A percentile compares a stretch with the other conserved stretches of the same genome.
Evolutionary conservation across 345 rosid genomes (phyloP).

Genomic region (Populus deltoides): DNA sequence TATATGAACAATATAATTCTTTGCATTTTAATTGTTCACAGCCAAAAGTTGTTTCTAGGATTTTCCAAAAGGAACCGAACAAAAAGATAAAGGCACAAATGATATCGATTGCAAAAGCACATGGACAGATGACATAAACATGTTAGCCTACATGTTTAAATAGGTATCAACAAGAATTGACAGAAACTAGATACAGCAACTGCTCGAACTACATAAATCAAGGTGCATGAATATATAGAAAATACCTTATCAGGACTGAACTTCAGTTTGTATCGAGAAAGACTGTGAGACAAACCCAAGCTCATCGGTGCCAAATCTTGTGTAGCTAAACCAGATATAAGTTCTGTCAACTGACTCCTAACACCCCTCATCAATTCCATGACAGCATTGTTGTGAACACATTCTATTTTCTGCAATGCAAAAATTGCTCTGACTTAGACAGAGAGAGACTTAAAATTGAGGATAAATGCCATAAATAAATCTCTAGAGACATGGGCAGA

Average conservation of each 20-base stretch:
- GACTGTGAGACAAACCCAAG: slow-evolving; percentile 86
- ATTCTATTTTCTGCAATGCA: slow-evolving; percentile 71
- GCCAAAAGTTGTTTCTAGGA: no score
- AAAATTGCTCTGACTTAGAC: slow-evolving; percentile 5
- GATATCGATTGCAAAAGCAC: background rate
- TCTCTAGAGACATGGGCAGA: slow-evolving; percentile 19
- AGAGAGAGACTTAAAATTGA: background rate
- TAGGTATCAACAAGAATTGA: background rate
- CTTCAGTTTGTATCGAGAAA: slow-evolving; percentile 87
- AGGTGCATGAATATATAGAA: background rate
- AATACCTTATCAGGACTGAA: slow-evolving; percentile 92
- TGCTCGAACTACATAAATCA: background rate
- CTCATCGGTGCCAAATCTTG: slow-evolving; percentile 96
- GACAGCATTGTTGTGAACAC: slow-evolving; percentile 81
- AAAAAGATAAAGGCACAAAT: background rate
- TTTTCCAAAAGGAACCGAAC: background rate
- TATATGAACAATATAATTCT: background rate
- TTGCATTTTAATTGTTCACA: no score
- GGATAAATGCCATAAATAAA: background rate
- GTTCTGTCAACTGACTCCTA: slow-evolving; percentile 82
- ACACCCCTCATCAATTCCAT: slow-evolving; percentile 92
- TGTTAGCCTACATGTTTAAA: background rate
- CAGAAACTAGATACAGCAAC: background rate
- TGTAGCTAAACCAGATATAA: slow-evolving; percentile 68
- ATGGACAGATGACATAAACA: background rate